Evolutionary conservation across 1,284 basidiomycete genomes (phyloP), one percentile per base, ranked within the genome.

Genomic region (Bjerkandera adusta): DNA sequence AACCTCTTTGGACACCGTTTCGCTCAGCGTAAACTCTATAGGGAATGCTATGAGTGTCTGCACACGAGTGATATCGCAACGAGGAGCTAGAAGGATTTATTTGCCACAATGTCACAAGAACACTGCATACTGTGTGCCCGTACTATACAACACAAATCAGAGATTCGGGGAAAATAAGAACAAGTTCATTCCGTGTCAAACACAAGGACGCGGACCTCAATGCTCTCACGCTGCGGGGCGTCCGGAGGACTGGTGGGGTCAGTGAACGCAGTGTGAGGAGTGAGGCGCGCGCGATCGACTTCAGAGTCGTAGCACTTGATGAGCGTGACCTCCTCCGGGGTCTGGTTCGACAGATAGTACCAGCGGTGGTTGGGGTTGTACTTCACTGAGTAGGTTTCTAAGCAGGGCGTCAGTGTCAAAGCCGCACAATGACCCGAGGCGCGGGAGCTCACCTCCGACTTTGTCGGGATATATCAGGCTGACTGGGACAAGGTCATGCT

Each of bases 261-360:
- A 32, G 52, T 30, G 55, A 76, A 76, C 1, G 73, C 74, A 3
- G 69, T 66, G 47, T 76, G 75, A 5, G 75, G 73, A 1, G 75
- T 71, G 45, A 73, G 56, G 34, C 63, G 58, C 30, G 73, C 72
- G 45, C 60, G 59, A 47, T 65, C 63, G 36, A 57, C 54, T 50
- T 68, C 63, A n/a, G 70, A 70, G 52, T 73, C 71, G 47, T 63
- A 73, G 59, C 70, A 73, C 63, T 77, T 77, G 57, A 77, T 68
- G 38, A 77, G 55, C 18, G 66, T 65, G n/a, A 73, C 68, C 56
- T 79, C 72, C 20, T 75, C 66, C 0, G 73, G 72, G 0, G 64
- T 66, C 63, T 76, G 68, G 36, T 67, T 66, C 7, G 64, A 61
- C 33, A 76, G 57, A 61, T 73, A 77, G 55, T 74, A 72, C 73